Evolutionary conservation across 1,284 basidiomycete genomes (phyloP).

Genomic region (Cutaneotrichosporon sp.): DNA sequence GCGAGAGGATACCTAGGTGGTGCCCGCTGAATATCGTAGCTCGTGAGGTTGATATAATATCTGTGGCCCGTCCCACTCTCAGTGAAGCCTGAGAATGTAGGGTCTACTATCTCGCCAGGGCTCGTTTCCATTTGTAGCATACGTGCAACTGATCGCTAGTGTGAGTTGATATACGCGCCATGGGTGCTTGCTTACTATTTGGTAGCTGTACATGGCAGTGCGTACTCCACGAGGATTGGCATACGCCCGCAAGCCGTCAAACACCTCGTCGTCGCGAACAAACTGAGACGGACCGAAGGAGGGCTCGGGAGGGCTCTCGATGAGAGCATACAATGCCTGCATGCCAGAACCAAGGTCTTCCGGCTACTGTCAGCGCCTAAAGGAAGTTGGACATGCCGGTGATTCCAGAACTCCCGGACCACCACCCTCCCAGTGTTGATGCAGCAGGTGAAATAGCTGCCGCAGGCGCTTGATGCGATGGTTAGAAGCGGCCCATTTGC

Average conservation of each 20-base stretch:
- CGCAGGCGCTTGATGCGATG: no score
- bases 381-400: no score
- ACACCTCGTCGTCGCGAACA: constrained; percentile 24
- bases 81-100: constrained; percentile 23
- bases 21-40: constrained; percentile 31
- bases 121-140: constrained; percentile 41
- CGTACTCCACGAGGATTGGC: constrained; percentile 31
- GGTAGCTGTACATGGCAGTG: constrained; percentile 36
- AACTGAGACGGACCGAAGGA: constrained; percentile 10
- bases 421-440: no score
- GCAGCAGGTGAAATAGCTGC: no score
- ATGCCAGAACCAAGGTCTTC: constrained; percentile 16
- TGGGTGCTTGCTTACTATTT: constrained; percentile 37
- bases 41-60: constrained; percentile 31
- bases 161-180: constrained; percentile 6
- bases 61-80: constrained; percentile 23
- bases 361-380: not conserved
- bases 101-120: constrained; percentile 32
- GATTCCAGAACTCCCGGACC: no score
- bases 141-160: constrained; percentile 31
- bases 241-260: constrained; percentile 17
- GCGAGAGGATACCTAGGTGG: constrained; percentile 36
- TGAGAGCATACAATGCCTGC: constrained; percentile 29
- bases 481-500: no score
- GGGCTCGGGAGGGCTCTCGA: constrained; percentile 29